Evolutionary conservation across 1,139 yeast species (phyloP), one percentile per base, ranked within the genome.

Genomic region (Sugiyamaella paludigena): DNA sequence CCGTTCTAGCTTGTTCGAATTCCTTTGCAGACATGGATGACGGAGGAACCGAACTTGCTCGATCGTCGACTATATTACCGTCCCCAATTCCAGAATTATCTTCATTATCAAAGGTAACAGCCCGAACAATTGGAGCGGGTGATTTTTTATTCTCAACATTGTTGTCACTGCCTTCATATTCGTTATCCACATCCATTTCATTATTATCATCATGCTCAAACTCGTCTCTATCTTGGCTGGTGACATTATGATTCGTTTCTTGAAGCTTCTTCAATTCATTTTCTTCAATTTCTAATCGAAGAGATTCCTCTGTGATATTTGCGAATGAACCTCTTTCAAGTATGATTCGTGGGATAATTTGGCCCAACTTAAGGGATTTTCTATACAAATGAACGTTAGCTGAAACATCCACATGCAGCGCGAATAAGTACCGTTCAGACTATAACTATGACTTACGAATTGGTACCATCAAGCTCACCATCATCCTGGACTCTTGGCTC

Each of bases 1-100:
- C 82, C 13, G 72, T 65, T 53, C 86, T 80, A 27, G 81, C 75
- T 47, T 74, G 75, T 45, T 74, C 75, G 58, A 85, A 84, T 12
- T 49, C 50, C 16, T 72, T 70, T 3, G 31, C 36, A 6, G 38
- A 24, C 43, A 37, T 33, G 7, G 43, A 34, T 5, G 32, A 15
- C 6, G 33, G 11, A 16, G 16, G 28, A 26, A 26, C 12, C 4
- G 37, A 24, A 4, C 5, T 44, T 79, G 85, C 35, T 68, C 70
- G 1, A 75, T 63, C 24, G 16, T 66, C 59, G 13, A 53, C 58
- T 8, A 44, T 43, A 12, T 48, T 49, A 31, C 50, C 46, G 2
- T 53, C 54, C n/a, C 45, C 52, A 12, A 7, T 24, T 9, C 5
- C 13, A 9, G 26, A 13, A n/a, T 30, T 26, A 13, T 50, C 57